These are phyloP conservation scores for Acer yangbiense DNA, from an alignment of 345 rosid genomes.

Conservation along the genomic window DNA sequence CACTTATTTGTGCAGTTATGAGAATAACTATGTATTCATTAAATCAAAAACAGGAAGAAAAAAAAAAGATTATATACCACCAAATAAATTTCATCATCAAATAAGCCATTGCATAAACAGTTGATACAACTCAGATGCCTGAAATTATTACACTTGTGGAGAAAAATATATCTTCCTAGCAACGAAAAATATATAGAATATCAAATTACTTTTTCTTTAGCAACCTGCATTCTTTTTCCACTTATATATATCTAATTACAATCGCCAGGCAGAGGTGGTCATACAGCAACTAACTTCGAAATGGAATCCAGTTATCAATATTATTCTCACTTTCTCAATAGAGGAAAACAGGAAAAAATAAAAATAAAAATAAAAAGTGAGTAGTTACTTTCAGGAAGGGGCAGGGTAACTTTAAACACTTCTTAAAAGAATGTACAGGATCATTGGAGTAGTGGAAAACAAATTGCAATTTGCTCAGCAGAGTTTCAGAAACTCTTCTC, in stretches of 20 bases:
- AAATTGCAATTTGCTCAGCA: neutral
- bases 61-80: neutral
- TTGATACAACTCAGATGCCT: neutral
- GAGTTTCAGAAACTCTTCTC: neutral
- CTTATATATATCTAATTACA: neutral
- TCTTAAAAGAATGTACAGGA: neutral
- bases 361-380: neutral
- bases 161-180: neutral
- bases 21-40: neutral
- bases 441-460: neutral
- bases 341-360: neutral
- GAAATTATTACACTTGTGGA: constrained; percentile 3
- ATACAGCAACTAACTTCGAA: neutral
- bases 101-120: neutral
- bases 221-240: neutral
- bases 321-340: neutral
- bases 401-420: neutral
- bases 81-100: neutral
- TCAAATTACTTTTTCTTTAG: neutral
- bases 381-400: neutral
- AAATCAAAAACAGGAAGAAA: neutral
- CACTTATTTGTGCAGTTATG: neutral
- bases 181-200: neutral
- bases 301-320: neutral
- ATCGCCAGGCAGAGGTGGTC: neutral